Evolutionary conservation across 1,284 basidiomycete genomes (phyloP).

Genomic region (Neolentinus lepideus): DNA sequence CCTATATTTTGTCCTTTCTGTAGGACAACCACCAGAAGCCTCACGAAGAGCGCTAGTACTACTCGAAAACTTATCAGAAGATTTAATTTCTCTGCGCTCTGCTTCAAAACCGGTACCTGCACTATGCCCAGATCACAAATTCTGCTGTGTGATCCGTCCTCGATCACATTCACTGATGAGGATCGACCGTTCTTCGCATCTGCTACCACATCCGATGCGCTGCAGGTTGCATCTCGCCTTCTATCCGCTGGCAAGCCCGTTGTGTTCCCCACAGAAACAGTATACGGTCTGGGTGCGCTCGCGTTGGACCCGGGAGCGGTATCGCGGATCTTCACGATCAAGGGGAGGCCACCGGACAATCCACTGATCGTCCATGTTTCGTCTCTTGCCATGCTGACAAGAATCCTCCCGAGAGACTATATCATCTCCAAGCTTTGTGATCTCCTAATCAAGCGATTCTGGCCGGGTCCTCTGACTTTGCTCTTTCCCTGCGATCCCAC

Average conservation of each 20-base stretch:
- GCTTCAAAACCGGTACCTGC: no score
- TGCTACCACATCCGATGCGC: constrained; percentile 34
- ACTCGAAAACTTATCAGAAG: no score
- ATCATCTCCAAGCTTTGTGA: constrained; percentile 57
- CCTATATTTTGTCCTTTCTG: no score
- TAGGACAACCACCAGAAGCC: no score
- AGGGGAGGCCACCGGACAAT: constrained; percentile 93
- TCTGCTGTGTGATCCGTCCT: constrained; percentile 19
- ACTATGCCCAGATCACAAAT: no score
- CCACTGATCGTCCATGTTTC: constrained; percentile 97
- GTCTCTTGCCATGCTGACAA: constrained; percentile 73
- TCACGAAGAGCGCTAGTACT: no score
- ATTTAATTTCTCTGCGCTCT: no score
- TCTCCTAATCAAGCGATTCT: constrained; percentile 76
- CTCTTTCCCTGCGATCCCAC: constrained; percentile 74
- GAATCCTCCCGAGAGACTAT: constrained; percentile 64
- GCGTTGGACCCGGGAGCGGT: constrained; percentile 68
- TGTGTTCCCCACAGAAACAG: constrained; percentile 97
- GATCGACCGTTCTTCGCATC: constrained; percentile 33
- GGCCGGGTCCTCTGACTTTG: constrained; percentile 93
- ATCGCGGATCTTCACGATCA: constrained; percentile 79
- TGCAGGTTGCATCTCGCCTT: constrained; percentile 41
- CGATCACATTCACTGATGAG: constrained; percentile 43
- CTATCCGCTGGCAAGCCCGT: constrained; percentile 35
- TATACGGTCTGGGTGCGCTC: constrained; percentile 92